Percentiles rank a stretch among this genome's conserved stretches.
phyloP scores from a whole-genome alignment of 441 rosid genomes.

The Heliophila coronopifolia region DNA sequence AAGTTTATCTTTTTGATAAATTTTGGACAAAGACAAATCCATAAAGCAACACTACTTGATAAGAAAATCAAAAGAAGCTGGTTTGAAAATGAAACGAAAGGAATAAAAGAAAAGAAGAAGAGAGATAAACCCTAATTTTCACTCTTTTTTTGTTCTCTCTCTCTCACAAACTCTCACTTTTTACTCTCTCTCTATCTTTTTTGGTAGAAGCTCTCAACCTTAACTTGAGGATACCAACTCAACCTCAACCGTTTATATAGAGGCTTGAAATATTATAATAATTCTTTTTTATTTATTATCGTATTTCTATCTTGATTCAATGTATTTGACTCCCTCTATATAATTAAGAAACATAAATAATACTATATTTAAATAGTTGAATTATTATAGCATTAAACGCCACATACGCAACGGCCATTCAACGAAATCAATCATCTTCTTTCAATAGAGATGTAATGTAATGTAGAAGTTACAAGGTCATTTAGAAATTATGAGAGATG shows the following conservation, averaged over 20 bases:
- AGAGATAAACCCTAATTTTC: slow-evolving; percentile 20
- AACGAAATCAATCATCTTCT: too few species aligned
- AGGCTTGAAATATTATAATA: slow-evolving; percentile 13
- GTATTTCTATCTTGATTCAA: not conserved
- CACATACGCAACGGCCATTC: too few species aligned
- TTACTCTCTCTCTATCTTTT: not conserved
- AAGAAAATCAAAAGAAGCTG: slow-evolving; percentile 14
- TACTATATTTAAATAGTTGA: not conserved
- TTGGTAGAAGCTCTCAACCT: slow-evolving; percentile 23
- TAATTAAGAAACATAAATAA: not conserved
- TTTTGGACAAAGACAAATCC: slow-evolving; percentile 11
- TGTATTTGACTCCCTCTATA: not conserved
- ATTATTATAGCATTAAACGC: not conserved
- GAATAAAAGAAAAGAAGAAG: not conserved
- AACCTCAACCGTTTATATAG: slow-evolving; percentile 21
- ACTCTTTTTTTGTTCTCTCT: not conserved
- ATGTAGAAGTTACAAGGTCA: too few species aligned
- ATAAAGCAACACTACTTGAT: slow-evolving; percentile 16
- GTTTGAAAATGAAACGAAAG: slow-evolving; percentile 7
- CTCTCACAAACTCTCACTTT: not conserved
- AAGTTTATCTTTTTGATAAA: not conserved
- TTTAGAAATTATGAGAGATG: too few species aligned
- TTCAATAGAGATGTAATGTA: too few species aligned
- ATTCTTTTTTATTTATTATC: not conserved
- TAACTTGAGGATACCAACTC: slow-evolving; percentile 10